These are phyloP conservation scores for Fagopyrum tataricum DNA, from an alignment of 148 eudicot genomes.

Conservation along the genomic window DNA sequence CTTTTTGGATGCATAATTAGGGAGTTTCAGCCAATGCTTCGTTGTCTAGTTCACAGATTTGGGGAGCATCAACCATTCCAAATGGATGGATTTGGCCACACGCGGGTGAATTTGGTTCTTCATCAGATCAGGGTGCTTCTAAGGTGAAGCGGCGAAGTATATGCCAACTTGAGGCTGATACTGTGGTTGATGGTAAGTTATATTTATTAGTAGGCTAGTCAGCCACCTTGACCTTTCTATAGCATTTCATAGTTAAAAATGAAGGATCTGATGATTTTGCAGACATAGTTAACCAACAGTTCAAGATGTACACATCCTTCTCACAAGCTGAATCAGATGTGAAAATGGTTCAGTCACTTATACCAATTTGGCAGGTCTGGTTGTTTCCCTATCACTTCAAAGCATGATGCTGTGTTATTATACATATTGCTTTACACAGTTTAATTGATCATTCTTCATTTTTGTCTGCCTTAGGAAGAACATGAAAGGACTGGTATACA, in stretches of 20 bases:
- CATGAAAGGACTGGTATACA: constrained; percentile 62
- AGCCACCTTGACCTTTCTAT: not conserved
- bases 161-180: constrained; percentile 86
- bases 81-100: constrained; percentile 71
- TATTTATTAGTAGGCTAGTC: not conserved
- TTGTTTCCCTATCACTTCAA: constrained; percentile 2
- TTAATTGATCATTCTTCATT: constrained; percentile 1
- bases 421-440: not conserved
- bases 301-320: constrained; percentile 57
- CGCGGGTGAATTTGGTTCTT: constrained; percentile 34
- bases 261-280: constrained; percentile 20
- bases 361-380: constrained; percentile 96
- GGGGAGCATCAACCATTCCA: constrained; percentile 70
- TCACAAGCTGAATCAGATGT: constrained; percentile 72
- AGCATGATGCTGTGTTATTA: not conserved
- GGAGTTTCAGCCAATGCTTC: constrained; percentile 40
- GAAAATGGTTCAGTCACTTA: constrained; percentile 90
- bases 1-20: constrained; percentile 29
- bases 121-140: constrained; percentile 24
- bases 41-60: constrained; percentile 30
- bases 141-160: constrained; percentile 59
- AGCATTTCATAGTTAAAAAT: not conserved
- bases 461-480: constrained; percentile 49
- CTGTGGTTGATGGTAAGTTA: constrained; percentile 60
- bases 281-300: constrained; percentile 83